A percentile compares a stretch with the other conserved stretches of the same genome.
phyloP scores from a whole-genome alignment of 192 early-diverging fungal species.

The Backusella mclennaniae region DNA sequence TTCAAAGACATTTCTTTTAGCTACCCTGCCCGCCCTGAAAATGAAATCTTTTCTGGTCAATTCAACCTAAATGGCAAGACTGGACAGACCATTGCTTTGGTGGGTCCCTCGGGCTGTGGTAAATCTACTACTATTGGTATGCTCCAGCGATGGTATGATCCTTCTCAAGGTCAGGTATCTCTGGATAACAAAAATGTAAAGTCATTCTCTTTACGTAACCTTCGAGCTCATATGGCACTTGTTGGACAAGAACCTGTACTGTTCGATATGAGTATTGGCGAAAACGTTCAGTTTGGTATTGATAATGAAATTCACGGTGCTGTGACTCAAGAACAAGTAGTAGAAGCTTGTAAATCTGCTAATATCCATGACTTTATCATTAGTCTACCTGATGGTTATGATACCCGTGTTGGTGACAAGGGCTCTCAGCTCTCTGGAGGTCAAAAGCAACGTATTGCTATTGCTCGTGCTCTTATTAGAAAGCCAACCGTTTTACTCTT shows the following conservation, averaged over 20 bases:
- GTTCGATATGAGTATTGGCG: conserved; percentile 83
- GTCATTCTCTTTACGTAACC: conserved; percentile 61
- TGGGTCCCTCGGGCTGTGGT: conserved; percentile 85
- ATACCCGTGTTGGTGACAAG: conserved; percentile 68
- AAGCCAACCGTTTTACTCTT: conserved; percentile 81
- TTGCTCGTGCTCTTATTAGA: conserved; percentile 84
- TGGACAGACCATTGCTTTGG: conserved; percentile 83
- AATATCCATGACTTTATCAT: conserved; percentile 66
- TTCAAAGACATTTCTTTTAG: conserved; percentile 39
- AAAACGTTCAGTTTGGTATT: conserved; percentile 83
- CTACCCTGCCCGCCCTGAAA: conserved; percentile 66
- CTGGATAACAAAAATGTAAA: conserved; percentile 62
- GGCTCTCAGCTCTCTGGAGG: conserved; percentile 63
- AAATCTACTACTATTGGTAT: conserved; percentile 70
- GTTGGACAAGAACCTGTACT: conserved; percentile 93
- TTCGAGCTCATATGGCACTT: conserved; percentile 77
- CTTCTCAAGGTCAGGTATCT: conserved; percentile 50
- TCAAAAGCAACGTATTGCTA: conserved; percentile 82
- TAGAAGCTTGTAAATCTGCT: conserved; percentile 48
- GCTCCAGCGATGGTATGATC: conserved; percentile 83
- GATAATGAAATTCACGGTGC: conserved; percentile 31
- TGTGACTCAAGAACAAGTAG: conserved; percentile 56
- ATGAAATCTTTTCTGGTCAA: conserved; percentile 44
- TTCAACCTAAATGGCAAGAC: conserved; percentile 51
- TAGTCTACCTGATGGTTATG: conserved; percentile 57